phyloP scores from a whole-genome alignment of 371 early-diverging fungal species.

The Haplosporangium sp. region DNA sequence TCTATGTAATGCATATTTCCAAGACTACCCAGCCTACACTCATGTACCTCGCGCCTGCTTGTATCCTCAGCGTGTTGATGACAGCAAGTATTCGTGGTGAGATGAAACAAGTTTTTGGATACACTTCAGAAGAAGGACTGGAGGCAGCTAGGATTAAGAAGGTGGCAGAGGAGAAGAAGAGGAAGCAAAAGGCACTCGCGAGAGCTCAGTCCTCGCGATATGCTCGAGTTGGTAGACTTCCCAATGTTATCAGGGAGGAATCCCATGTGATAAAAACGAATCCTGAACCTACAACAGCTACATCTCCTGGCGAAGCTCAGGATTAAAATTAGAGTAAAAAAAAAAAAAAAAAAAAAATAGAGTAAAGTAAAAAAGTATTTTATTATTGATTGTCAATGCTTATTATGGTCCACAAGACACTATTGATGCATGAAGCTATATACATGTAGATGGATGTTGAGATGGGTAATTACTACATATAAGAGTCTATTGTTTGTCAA shows the following conservation, averaged over 20 bases:
- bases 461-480: neutral
- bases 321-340: neutral
- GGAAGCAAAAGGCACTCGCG: constrained; percentile 11
- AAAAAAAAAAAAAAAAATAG: neutral
- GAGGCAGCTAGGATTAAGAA: constrained; percentile 59
- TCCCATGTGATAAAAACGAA: constrained; percentile 8
- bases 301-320: neutral
- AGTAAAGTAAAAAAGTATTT: neutral
- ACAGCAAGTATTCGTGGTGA: constrained; percentile 86
- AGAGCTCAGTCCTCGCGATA: constrained; percentile 4
- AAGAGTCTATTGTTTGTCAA: neutral
- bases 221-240: constrained; percentile 10
- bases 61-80: constrained; percentile 85
- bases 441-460: no score
- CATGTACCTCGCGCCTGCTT: constrained; percentile 93
- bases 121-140: constrained; percentile 73
- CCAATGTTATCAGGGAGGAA: constrained; percentile 31
- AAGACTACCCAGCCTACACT: constrained; percentile 95
- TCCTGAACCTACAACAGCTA: neutral
- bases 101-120: constrained; percentile 79
- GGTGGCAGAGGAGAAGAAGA: constrained; percentile 38
- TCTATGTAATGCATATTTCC: constrained; percentile 92
- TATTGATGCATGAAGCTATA: no score
- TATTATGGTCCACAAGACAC: no score
- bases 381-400: neutral